These are phyloP conservation scores for Yamadazyma dushanensis DNA, from an alignment of 1,139 yeast genomes.

Conservation along the genomic window DNA sequence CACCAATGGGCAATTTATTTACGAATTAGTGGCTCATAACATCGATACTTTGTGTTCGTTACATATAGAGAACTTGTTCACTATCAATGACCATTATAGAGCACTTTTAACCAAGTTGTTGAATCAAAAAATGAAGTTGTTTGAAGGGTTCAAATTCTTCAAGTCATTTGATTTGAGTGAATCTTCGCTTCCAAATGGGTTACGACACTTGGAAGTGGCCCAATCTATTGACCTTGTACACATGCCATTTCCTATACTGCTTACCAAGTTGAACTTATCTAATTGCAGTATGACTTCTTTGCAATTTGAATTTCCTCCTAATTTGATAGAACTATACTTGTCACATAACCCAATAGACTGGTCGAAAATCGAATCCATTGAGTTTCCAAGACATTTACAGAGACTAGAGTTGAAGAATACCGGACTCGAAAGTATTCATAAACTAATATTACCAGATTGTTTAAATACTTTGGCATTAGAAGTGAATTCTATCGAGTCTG, in stretches of 20 bases:
- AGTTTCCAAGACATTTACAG: constrained; percentile 17
- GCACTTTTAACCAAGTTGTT: neutral
- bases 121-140: neutral
- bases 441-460: constrained; percentile 20
- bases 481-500: constrained; percentile 21
- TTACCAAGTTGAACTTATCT: constrained; percentile 3
- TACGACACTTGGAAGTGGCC: neutral
- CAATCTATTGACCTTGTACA: neutral
- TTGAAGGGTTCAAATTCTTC: neutral
- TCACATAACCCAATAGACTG: constrained; percentile 28
- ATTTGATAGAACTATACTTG: constrained; percentile 17
- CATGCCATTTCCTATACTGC: neutral
- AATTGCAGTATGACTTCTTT: neutral
- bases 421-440: constrained; percentile 17
- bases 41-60: constrained; percentile 4
- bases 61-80: constrained; percentile 3
- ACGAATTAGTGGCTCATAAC: neutral
- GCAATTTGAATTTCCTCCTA: constrained; percentile 1
- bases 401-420: constrained; percentile 22
- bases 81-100: constrained; percentile 1
- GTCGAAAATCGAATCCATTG: constrained; percentile 11
- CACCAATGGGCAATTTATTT: constrained; percentile 14
- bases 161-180: neutral
- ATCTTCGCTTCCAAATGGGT: neutral
- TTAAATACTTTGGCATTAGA: constrained; percentile 21